Conservation (phyloP, 2,329 filamentous ascomycete genomes). For the Aspergillus sp. region DNA sequence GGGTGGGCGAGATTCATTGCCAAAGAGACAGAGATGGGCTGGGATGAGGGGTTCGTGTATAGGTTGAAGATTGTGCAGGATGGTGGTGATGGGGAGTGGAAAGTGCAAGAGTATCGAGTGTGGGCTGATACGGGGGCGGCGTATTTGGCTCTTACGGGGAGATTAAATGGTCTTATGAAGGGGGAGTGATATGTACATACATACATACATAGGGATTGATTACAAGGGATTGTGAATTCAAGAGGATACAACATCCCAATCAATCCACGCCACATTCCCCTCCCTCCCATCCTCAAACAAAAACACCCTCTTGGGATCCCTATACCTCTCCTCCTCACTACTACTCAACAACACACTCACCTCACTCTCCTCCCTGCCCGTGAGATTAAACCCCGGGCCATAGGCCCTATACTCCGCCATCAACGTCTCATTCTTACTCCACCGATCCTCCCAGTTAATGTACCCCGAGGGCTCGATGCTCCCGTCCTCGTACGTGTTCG, state of each 20-base stretch:
- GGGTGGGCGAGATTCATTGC: conserved; percentile 39
- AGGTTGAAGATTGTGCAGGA: conserved; percentile 39
- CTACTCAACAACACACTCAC: conserved; percentile 53
- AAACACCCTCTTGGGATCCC: conserved; percentile 49
- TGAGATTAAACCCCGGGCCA: conserved; percentile 58
- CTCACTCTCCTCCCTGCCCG: conserved; percentile 42
- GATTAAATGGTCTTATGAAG: conserved; percentile 9
- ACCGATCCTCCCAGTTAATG: conserved; percentile 50
- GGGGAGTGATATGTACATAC: neutral
- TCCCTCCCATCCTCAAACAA: conserved; percentile 47
- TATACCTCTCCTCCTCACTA: conserved; percentile 41
- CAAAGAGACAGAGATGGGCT: conserved; percentile 37
- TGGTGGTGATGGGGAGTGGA: conserved; percentile 18
- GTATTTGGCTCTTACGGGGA: conserved; percentile 39
- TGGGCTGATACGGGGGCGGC: conserved; percentile 50
- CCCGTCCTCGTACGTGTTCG: conserved; percentile 56
- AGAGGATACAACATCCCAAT: conserved; percentile 27
- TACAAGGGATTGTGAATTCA: neutral
- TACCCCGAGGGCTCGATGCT: conserved; percentile 58
- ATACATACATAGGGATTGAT: too few species aligned
- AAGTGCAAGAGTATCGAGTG: conserved; percentile 44
- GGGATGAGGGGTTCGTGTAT: conserved; percentile 47
- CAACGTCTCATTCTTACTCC: conserved; percentile 48
- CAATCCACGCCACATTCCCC: conserved; percentile 54
- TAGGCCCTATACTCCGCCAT: conserved; percentile 58